These are phyloP conservation scores for Bremia lactucae DNA, from an alignment of 352 stramenopile species.

Conservation along the genomic window DNA sequence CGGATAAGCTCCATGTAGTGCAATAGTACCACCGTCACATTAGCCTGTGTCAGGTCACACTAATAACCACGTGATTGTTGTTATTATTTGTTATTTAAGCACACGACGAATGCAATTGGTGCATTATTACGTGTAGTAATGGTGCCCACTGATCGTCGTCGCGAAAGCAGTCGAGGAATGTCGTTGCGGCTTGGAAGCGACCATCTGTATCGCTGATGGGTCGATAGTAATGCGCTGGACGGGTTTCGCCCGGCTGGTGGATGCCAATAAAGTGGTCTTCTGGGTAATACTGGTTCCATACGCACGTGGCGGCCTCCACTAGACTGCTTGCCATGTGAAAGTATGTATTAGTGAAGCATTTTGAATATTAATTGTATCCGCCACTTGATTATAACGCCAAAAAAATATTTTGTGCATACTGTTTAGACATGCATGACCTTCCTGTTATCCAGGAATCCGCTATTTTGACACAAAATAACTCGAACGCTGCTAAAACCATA, in stretches of 20 bases:
- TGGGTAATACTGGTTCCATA: constrained; percentile 74
- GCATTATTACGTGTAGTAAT: constrained; percentile 21
- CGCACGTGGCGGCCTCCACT: constrained; percentile 41
- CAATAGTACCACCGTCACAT: constrained; percentile 41
- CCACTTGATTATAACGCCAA: no score
- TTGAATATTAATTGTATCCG: no score
- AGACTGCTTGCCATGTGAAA: constrained; percentile 19
- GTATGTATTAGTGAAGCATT: no score
- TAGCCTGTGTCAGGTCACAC: constrained; percentile 40
- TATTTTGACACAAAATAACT: no score
- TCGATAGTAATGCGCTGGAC: constrained; percentile 31
- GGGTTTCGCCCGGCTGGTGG: constrained; percentile 28
- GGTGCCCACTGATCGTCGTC: constrained; percentile 38
- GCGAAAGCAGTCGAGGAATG: constrained; percentile 48
- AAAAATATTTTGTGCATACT: no score
- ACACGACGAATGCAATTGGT: not conserved
- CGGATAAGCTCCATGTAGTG: constrained; percentile 44
- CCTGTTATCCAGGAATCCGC: no score
- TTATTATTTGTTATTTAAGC: not conserved
- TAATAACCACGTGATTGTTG: constrained; percentile 6
- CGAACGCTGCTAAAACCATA: no score
- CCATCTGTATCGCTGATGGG: constrained; percentile 41
- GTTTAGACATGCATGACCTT: no score
- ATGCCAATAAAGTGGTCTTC: constrained; percentile 47
- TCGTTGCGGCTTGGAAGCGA: constrained; percentile 42